Evolutionary conservation across 148 eudicot species (phyloP), one percentile per base, ranked within the genome.

Genomic region (Drosera capensis): DNA sequence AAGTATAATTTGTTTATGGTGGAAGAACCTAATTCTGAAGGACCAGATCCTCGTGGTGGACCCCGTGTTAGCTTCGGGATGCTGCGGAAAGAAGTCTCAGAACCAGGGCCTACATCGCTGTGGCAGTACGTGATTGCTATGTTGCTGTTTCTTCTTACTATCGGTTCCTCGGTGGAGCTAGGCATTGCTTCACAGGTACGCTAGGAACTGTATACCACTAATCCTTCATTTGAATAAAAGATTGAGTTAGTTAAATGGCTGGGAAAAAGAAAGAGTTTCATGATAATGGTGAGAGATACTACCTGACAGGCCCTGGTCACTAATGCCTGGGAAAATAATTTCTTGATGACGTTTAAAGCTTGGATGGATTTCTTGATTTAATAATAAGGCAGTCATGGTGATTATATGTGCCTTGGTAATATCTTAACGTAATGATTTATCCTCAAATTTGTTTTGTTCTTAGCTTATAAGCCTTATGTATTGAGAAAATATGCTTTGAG

Each of bases 101-200:
- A 85, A 59, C 95, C 95, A 8, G 85, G 72, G 45, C 73, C 83
- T 55, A 92, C 99, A 15, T 67, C 94, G n/a, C 86, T 92, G 28
- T 92, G 99, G 99, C 99, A 92, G 61, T 92, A 85, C 61, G 93
- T 85, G 16, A 92, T 92, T 57, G 99, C 95, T 38, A 46, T 92
- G 41, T 49, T 92, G 65, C 60, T 92, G 61, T 85, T 92, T 56
- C 67, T 92, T 54, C 80, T 92, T 45, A 92, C 95, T 24, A 74
- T 78, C 49, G 99, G 99, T 66, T 92, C 99, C 42, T 85, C 99
- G 23, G 88, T 92, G 65, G 99, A 92, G 69, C 72, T 92, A 36
- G 99, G 99, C 50, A 85, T 92, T 55, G 99, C 99, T 63, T 92
- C 99, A 68, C 99, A 92, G 93, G 99, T 92, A 65, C 45, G 26